Conservation (phyloP, 1,284 basidiomycete species). For the Rhodotorula sp. region DNA sequence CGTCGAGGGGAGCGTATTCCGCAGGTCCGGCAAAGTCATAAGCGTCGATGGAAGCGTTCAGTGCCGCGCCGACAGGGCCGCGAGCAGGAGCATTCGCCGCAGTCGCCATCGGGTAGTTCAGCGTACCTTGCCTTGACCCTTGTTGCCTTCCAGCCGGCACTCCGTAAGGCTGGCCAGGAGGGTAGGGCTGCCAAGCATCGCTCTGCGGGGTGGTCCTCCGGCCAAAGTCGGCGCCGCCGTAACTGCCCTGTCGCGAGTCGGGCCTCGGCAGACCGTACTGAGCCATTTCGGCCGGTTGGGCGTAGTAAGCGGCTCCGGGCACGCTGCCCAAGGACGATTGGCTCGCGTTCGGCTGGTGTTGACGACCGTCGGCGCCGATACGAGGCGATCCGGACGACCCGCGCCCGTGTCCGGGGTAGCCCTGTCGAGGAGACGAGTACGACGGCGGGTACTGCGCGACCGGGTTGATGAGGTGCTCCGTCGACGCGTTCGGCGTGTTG, state of each 20-base stretch:
- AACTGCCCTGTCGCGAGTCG: not conserved
- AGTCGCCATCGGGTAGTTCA: not conserved
- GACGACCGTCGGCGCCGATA: not conserved
- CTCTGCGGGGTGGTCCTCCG: not conserved
- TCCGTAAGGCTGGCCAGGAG: not conserved
- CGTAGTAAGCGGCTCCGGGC: not conserved
- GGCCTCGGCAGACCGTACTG: not conserved
- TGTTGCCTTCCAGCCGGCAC: not conserved
- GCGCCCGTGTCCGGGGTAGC: not conserved
- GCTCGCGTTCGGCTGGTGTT: slow-evolving; percentile 14
- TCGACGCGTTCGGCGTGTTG: slow-evolving; percentile 20
- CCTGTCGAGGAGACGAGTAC: slow-evolving; percentile 21
- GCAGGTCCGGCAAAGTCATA: too few relatives aligned
- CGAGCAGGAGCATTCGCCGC: not conserved
- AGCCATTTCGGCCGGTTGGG: not conserved
- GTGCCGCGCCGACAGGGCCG: not conserved
- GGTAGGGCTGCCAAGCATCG: not conserved
- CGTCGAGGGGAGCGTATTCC: too few relatives aligned
- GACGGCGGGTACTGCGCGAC: slow-evolving; percentile 32
- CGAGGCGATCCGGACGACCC: slow-evolving; percentile 1
- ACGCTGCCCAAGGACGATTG: slow-evolving; percentile 9
- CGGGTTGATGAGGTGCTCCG: slow-evolving; percentile 33
- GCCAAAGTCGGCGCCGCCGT: not conserved
- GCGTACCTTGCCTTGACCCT: not conserved
- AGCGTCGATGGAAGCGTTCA: not conserved